Evolutionary conservation across 345 rosid species (phyloP), one percentile per base, ranked within the genome.

Genomic region (Hypericum perforatum): DNA sequence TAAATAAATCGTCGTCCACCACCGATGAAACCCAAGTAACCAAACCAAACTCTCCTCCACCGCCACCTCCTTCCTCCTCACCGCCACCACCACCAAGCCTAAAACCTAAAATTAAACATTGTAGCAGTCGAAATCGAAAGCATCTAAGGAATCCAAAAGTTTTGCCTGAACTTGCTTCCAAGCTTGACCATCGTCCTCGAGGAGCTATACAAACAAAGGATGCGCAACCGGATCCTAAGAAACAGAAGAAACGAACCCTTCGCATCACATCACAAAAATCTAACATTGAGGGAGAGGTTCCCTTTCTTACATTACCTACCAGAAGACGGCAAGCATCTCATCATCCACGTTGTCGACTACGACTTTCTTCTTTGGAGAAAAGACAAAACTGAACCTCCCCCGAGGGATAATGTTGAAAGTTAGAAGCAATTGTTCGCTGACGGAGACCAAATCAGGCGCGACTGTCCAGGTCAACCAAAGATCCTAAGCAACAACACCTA

Each of bases 281-380:
- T 56, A 46, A 22, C 13, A 9, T 39, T 46, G 9, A 16, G 5
- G 29, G 61, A 62, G 60, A 7, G 14, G 32, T 42, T 53, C 53
- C 59, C 46, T 60, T 71, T n/a, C 74, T 77, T 82, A 78, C 84
- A 94, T 82, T 91, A 87, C 95, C 92, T 81, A 85, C 96, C 95
- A 85, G 89, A 70, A 65, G 84, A 66, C 64, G 70, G 50, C n/a
- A n/a, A n/a, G n/a, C 68, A 70, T 66, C 52, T 65, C 72, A 62
- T 55, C 54, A 49, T 56, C 63, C 38, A 58, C 59, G 43, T 52
- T 62, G 11, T 73, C 72, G 40, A 54, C 62, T 11, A 63, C 44
- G 7, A 58, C 59, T 22, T 56, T 69, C 45, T 69, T 71, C 62
- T 36, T 22, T 22, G 32, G 32, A 4, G 32, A 63, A 14, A 70